Evolutionary conservation across 2,329 filamentous ascomycete genomes (phyloP), one percentile per base, ranked within the genome.

Genomic region (Xylogone sp.): DNA sequence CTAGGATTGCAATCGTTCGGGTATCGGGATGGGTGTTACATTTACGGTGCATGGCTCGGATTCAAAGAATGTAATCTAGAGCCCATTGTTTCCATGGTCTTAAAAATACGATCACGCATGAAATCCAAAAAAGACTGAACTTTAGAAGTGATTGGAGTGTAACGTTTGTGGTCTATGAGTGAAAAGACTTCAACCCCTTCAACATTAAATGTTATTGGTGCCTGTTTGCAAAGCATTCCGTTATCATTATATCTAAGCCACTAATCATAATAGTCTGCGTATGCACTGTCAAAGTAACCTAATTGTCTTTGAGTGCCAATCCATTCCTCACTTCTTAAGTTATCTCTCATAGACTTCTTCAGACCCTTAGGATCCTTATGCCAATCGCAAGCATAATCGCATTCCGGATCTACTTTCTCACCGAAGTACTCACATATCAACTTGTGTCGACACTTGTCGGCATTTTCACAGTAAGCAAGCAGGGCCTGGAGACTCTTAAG

Each of bases 391-490:
- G 88, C 88, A 71, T 80, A 88, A 58, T 90, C 82, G 61, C 88
- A 92, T 19, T 73, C 72, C 2, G 82, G 80, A 12, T 70, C 66
- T 43, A 71, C 64, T 16, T 66, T 68, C 65, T 93, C 88, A 2
- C 87, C 88, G 70, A 94, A 96, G 64, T 94, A 93, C 46, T 78
- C 77, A 57, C 82, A 85, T 50, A 96, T 90, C 21, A 85, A 68
- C 45, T 80, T 77, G 64, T 97, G 93, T 45, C 91, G 79, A 64
- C 93, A 97, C 10, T 73, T 72, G 10, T 73, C 75, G 1, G 83
- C 87, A 51, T 82, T 81, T 69, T 97, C 93, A 66, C 92, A 96
- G 65, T 96, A 97, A 9, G 81, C 72, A 2, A 92, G 81, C 16
- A 97, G 74, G 22, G 83, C 79, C 53, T 82, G 75, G 21, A 90